Conservation (phyloP, 805 yeast genomes). For the Kazachstania kunashirensis region DNA sequence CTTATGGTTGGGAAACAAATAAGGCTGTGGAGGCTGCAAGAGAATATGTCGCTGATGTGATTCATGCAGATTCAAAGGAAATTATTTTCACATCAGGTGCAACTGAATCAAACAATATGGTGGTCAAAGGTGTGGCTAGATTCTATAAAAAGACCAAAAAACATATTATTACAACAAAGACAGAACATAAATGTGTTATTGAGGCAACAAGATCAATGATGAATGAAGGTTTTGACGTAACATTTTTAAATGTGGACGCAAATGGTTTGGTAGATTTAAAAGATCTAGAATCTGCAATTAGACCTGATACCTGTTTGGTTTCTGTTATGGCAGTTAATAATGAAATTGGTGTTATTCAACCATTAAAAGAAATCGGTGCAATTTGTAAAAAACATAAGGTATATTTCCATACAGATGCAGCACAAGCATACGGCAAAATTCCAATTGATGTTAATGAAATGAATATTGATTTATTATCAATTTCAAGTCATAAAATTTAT, state of each 20-base stretch:
- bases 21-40: constrained; percentile 84
- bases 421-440: constrained; percentile 94
- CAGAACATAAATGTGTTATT: constrained; percentile 98
- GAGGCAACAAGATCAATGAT: constrained; percentile 92
- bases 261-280: constrained; percentile 77
- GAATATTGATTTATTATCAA: constrained; percentile 88
- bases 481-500: constrained; percentile 91
- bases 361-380: constrained; percentile 84
- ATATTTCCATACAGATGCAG: constrained; percentile 95
- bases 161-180: constrained; percentile 91
- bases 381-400: constrained; percentile 81
- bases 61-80: constrained; percentile 92
- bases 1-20: constrained; percentile 99
- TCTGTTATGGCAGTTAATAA: constrained; percentile 96
- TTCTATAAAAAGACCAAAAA: constrained; percentile 83
- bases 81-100: constrained; percentile 97
- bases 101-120: constrained; percentile 93
- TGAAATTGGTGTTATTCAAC: constrained; percentile 97
- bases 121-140: constrained; percentile 88
- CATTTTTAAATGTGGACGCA: constrained; percentile 73
- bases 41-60: constrained; percentile 67
- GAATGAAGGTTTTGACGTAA: constrained; percentile 94
- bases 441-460: constrained; percentile 85
- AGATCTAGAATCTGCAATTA: constrained; percentile 68
- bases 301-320: constrained; percentile 84